Evolutionary conservation across 495 filamentous ascomycete species (phyloP), one percentile per base, ranked within the genome.

Genomic region (Neurospora intermedia): DNA sequence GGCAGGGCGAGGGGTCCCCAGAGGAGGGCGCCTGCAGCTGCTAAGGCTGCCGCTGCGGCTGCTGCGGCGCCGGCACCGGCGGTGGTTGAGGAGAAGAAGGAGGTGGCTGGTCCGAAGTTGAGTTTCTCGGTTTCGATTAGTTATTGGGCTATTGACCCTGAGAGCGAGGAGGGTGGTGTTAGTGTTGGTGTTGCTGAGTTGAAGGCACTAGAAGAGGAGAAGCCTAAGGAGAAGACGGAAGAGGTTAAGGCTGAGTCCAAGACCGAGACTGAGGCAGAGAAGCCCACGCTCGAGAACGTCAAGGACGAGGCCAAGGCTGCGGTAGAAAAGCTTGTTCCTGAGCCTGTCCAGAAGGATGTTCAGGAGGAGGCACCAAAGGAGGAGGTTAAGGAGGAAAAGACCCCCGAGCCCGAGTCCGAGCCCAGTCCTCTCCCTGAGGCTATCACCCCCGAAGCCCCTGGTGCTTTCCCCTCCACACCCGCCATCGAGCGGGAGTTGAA

Each of bases 1-100:
- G 89, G 94, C 16, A 85, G 96, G 72, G 96, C 96, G 20, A 91
- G 92, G 75, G 96, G 96, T 31, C 96, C 96, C 9, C 90, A 91
- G 75, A 88, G 96, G 73, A 86, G 96, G 79, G 87, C 87, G 11
- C 87, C 87, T 1, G 83, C 84, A 54, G 91, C 90, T 83, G 79
- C 76, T 38, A 76, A 81, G 8, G 79, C 78, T 42, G 76, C 83
- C 35, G 79, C 77, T 69, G 76, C 83, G 40, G 79, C 77, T 69
- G 72, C 78, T 62, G 73, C 72, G 18, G 69, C 71, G 7, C 73
- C 69, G 7, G 43, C 70, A 6, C 75, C 75, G 74, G 76, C 77
- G 45, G 75, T 69, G 69, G 74, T 70, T 27, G 77, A 74, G 4
- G 73, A 74, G 43, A 81, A 77, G 73, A 72, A 75, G 69, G 77